Evolutionary conservation across 352 stramenopile species (phyloP), one percentile per base, ranked within the genome.

Genomic region (Phytophthora aleatoria): DNA sequence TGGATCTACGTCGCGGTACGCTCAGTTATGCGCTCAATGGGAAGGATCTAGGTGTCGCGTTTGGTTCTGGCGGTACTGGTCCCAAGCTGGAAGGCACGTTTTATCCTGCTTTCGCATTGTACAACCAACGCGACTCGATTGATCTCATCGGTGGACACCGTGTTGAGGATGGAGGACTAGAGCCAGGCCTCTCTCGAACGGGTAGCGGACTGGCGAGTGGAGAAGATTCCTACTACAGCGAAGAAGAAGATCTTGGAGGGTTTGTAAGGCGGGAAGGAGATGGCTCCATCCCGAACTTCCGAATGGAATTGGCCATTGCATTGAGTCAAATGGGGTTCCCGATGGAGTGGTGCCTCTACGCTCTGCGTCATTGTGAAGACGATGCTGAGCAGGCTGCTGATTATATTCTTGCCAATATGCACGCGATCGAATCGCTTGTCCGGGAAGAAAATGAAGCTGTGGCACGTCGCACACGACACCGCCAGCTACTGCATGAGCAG

Each of bases 21-120:
- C 69, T 97, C 0, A 94, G 84, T 52, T 97, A 96, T 43, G 83
- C 90, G 10, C 70, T 97, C 2, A 97, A 97, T 38, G 90, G 90
- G 1, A 95, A 96, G 61, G 90, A 97, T 48, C 71, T 96, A 1
- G 90, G 90, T 13, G 83, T 97, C 0, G 90, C 90, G 0, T 97
- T 97, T 70, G 90, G 88, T n/a, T 85, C 88, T 26, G 86, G 88
- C 26, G 88, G 88, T 8, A 91, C 86, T 15, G 88, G 87, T 0
- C 87, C 88, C 0, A 93, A 96, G 57, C 83, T 95, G 2, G 89
- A 96, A 67, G 89, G 88, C 6, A 92, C 81, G 1, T 95, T 95
- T 53, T 96, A 92, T 53, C 89, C 89, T 12, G 88, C 79, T 0
- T 94, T 95, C 63, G 86, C 89, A 5, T 66, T 96, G 24, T 96